Conservation (phyloP, 2,329 filamentous ascomycete species). For the Xylariaceae sp. region DNA sequence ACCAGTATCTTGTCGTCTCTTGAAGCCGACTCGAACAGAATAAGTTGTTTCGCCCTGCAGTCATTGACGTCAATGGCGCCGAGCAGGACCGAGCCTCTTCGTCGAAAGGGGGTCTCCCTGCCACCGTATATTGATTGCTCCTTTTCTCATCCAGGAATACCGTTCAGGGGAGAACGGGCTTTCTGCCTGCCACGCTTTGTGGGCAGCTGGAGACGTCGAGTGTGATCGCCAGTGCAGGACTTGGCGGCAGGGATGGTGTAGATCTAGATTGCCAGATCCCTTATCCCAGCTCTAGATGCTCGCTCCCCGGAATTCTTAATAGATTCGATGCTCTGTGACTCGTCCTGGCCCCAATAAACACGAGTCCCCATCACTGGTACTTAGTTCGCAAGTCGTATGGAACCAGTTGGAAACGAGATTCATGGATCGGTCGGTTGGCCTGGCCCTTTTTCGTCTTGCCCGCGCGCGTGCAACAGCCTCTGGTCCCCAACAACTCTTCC, state of each 20-base stretch:
- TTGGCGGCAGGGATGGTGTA: constrained; percentile 1
- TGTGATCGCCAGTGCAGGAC: neutral
- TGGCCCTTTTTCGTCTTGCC: neutral
- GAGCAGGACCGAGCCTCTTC: neutral
- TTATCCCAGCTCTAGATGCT: neutral
- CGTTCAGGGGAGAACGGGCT: neutral
- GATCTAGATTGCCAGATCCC: neutral
- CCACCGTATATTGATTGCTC: neutral
- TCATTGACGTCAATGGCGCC: constrained; percentile 1
- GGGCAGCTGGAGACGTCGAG: neutral
- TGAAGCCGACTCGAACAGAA: no score
- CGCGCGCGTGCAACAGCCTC: neutral
- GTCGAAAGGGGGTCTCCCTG: neutral
- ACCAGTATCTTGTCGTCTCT: no score
- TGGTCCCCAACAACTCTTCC: no score
- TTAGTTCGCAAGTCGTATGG: neutral
- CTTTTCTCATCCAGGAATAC: no score
- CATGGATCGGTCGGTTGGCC: neutral
- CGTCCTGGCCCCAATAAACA: neutral
- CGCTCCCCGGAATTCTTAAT: neutral
- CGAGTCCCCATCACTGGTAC: neutral
- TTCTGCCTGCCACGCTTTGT: neutral
- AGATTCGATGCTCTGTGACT: neutral
- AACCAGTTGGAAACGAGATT: neutral
- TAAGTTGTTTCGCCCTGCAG: neutral